phyloP scores from a whole-genome alignment of 139 green algal genomes.

The Marvania coccoides region DNA sequence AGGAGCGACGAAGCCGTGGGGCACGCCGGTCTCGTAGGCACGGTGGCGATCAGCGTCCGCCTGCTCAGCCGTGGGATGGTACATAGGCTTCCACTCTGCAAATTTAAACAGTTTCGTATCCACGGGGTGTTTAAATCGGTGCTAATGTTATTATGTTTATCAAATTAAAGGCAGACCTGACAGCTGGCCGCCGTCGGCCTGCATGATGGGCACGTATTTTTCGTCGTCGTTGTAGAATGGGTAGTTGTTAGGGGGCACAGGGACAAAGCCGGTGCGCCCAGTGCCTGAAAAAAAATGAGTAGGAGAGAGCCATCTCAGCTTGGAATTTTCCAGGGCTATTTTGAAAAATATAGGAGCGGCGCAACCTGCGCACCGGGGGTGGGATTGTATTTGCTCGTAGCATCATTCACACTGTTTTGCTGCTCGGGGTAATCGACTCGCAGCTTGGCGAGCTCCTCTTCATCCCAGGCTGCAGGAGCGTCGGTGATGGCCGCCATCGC shows the following conservation, averaged over 20 bases:
- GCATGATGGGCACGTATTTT: constrained; percentile 71
- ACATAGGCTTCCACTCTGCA: constrained; percentile 81
- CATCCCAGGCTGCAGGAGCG: neutral
- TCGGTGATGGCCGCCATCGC: constrained; percentile 1
- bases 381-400: constrained; percentile 59
- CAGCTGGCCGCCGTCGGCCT: constrained; percentile 77
- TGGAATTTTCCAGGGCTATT: neutral
- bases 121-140: no score
- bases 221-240: constrained; percentile 78
- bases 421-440: constrained; percentile 7
- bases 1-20: constrained; percentile 68
- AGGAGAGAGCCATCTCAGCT: neutral
- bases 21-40: constrained; percentile 69
- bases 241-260: constrained; percentile 86
- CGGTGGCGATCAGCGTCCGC: constrained; percentile 60
- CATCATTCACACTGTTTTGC: neutral
- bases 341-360: neutral
- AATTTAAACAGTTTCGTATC: neutral
- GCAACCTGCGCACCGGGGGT: constrained; percentile 48
- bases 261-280: constrained; percentile 63
- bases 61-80: constrained; percentile 71
- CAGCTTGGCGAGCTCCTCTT: constrained; percentile 11
- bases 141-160: neutral
- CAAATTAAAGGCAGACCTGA: constrained; percentile 45
- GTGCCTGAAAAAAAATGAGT: constrained; percentile 45